Percentiles rank a stretch among this genome's conserved stretches.
phyloP scores from a whole-genome alignment of 768 basidiomycete genomes.

The Mycena rosella region DNA sequence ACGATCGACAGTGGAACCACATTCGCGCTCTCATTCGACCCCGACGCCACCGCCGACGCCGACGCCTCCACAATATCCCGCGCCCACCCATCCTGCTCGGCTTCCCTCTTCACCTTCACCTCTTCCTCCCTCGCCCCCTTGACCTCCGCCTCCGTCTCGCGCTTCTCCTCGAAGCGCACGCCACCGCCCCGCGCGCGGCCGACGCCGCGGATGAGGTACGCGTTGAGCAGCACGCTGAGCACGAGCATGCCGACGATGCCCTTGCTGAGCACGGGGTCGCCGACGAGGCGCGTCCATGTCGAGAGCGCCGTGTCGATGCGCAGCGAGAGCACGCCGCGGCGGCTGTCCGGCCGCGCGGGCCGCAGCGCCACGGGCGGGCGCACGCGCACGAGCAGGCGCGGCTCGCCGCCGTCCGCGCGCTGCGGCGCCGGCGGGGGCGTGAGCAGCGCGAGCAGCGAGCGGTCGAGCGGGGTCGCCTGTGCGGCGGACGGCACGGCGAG shows the following conservation, averaged over 20 bases:
- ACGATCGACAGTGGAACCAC: constrained; percentile 19
- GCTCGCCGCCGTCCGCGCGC: constrained; percentile 13
- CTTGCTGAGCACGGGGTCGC: constrained; percentile 94
- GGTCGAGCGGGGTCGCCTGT: constrained; percentile 29
- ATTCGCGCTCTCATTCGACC: too few relatives aligned
- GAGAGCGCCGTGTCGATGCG: constrained; percentile 15
- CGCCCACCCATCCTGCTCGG: constrained; percentile 35
- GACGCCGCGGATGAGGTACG: constrained; percentile 91
- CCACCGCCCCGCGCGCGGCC: constrained; percentile 50
- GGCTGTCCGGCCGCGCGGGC: neutral
- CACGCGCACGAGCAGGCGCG: constrained; percentile 44
- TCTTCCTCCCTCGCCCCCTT: neutral
- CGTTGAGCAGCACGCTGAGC: constrained; percentile 90
- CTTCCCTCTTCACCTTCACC: constrained; percentile 23
- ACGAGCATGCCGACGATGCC: constrained; percentile 93
- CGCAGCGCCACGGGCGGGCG: constrained; percentile 31
- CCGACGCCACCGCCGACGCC: neutral
- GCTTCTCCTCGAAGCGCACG: constrained; percentile 37
- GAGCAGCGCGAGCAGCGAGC: constrained; percentile 15
- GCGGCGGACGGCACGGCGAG: constrained; percentile 7
- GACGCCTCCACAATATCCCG: constrained; percentile 16
- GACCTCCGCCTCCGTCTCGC: constrained; percentile 29
- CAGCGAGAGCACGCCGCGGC: neutral
- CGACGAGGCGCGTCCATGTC: constrained; percentile 89
- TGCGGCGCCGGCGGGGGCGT: neutral